Conservation (phyloP, 345 rosid genomes). For the Psidium guajava region DNA sequence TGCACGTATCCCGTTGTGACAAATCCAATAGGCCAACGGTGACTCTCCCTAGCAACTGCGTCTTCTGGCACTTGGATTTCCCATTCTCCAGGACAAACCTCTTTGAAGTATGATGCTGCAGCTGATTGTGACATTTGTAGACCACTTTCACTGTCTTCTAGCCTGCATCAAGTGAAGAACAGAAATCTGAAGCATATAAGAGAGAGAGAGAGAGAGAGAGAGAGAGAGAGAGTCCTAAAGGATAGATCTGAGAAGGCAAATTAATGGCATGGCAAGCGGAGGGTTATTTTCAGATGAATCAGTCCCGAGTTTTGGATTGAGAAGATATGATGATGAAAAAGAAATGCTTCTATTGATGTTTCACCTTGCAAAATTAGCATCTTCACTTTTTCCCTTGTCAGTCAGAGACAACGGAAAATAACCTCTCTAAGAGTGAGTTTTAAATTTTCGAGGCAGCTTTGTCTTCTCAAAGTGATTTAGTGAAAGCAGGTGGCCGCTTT, state of each 20-base stretch:
- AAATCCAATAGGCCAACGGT: constrained; percentile 74
- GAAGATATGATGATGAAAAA: neutral
- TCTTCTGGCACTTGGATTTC: constrained; percentile 52
- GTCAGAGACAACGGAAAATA: neutral
- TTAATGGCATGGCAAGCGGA: neutral
- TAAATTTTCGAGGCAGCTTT: neutral
- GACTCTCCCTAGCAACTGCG: constrained; percentile 22
- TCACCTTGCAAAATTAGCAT: neutral
- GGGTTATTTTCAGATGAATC: neutral
- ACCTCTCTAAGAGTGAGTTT: neutral
- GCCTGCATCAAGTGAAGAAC: constrained; percentile 16
- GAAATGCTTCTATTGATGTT: neutral
- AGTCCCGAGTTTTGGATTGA: neutral
- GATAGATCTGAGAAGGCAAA: neutral
- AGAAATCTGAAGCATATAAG: neutral
- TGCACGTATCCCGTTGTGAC: constrained; percentile 81
- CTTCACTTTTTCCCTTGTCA: neutral
- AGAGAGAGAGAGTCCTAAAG: neutral
- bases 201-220: too few relatives aligned
- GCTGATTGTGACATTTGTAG: constrained; percentile 42
- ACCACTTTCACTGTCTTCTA: constrained; percentile 21
- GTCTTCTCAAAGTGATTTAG: neutral
- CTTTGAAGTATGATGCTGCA: constrained; percentile 54
- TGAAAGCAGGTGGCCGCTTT: neutral
- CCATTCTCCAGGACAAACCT: constrained; percentile 51